These are phyloP conservation scores for Dittrichia graveolens DNA, from an alignment of 129 eudicot species.

Conservation along the genomic window DNA sequence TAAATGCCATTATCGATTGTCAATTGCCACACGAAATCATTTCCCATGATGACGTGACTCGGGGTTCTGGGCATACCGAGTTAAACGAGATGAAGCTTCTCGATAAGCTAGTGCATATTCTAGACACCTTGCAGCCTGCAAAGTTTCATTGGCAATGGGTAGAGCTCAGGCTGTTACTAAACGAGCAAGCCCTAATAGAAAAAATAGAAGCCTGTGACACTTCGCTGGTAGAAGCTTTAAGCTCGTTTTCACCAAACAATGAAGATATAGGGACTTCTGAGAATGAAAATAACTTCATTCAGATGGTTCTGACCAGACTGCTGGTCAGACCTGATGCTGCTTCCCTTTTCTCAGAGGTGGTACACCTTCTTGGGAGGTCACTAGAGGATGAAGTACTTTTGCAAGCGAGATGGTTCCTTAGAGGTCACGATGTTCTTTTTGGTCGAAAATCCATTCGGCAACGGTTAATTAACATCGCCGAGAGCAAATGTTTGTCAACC, in stretches of 20 bases:
- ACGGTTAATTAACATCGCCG: conserved; percentile 68
- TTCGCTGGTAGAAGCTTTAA: conserved; percentile 70
- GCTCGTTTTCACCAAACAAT: conserved; percentile 60
- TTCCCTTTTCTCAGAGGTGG: conserved; percentile 80
- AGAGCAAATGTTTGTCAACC: conserved; percentile 68
- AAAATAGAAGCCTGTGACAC: conserved; percentile 64
- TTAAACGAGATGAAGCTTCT: conserved; percentile 54
- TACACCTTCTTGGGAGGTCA: conserved; percentile 86
- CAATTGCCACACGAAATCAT: conserved; percentile 50
- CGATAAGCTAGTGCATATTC: conserved; percentile 71
- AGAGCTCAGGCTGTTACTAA: conserved; percentile 75
- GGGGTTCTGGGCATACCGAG: conserved; percentile 54
- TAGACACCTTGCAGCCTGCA: conserved; percentile 88
- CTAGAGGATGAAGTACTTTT: conserved; percentile 79
- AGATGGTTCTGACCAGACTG: conserved; percentile 80
- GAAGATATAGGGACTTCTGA: conserved; percentile 67
- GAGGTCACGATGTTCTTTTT: conserved; percentile 80
- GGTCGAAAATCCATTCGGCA: conserved; percentile 89
- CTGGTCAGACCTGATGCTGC: conserved; percentile 97
- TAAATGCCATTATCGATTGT: conserved; percentile 79
- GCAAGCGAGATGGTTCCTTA: conserved; percentile 87
- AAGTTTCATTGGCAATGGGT: conserved; percentile 99
- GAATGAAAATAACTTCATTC: conserved; percentile 75
- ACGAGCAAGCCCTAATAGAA: conserved; percentile 77
- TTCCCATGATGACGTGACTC: conserved; percentile 53